Conservation (phyloP, 768 basidiomycete species). For the Boletus fagicola region DNA sequence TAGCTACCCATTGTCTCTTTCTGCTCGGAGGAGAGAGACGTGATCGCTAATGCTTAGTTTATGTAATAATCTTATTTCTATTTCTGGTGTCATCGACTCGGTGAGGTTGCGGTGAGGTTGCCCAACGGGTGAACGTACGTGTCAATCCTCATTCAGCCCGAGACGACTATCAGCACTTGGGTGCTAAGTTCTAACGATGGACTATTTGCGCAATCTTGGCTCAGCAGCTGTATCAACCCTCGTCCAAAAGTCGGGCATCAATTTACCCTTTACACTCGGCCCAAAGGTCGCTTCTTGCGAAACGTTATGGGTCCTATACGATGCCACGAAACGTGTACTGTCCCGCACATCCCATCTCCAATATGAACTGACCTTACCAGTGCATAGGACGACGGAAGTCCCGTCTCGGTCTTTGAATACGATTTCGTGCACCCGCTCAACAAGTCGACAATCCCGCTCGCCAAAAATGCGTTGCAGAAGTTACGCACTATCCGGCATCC, state of each 20-base stretch:
- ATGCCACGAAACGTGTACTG: constrained; percentile 82
- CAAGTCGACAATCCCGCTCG: constrained; percentile 66
- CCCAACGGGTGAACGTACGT: not conserved
- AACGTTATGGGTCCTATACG: constrained; percentile 81
- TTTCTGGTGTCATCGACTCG: not conserved
- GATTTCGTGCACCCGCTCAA: constrained; percentile 63
- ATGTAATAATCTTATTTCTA: no score
- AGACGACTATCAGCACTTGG: not conserved
- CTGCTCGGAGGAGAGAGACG: not conserved
- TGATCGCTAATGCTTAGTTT: no score
- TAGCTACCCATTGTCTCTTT: not conserved
- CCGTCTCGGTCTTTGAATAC: constrained; percentile 90
- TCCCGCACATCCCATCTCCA: not conserved
- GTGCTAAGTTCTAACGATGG: constrained; percentile 47
- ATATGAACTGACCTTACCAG: constrained; percentile 19
- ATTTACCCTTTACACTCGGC: constrained; percentile 84
- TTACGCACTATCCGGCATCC: constrained; percentile 91
- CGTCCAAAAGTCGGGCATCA: constrained; percentile 91
- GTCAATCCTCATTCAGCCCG: not conserved
- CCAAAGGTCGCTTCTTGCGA: constrained; percentile 64
- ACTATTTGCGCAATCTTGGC: constrained; percentile 77
- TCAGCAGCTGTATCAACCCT: constrained; percentile 85
- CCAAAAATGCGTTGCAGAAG: constrained; percentile 87
- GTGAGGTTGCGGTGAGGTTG: not conserved
- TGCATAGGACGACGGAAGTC: constrained; percentile 78